phyloP scores from a whole-genome alignment of 164 flowering plant genomes.

The Tetracentron sinense region DNA sequence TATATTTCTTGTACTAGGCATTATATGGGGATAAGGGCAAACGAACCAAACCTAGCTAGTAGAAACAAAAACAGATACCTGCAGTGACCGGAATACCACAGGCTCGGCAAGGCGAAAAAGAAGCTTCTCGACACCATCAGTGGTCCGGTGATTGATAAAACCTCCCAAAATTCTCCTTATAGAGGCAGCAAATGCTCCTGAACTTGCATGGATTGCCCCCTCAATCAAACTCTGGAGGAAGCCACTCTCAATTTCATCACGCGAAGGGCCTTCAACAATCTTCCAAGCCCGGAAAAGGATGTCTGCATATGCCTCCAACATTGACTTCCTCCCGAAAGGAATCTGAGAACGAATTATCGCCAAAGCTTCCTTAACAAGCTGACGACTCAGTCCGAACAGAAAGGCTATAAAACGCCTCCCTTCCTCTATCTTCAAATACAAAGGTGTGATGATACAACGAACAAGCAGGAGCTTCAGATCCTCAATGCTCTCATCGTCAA shows the following conservation, averaged over 20 bases:
- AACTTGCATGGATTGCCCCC: slow-evolving; percentile 66
- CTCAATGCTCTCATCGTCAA: slow-evolving; percentile 90
- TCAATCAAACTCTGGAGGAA: slow-evolving; percentile 80
- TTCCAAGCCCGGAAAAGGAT: slow-evolving; percentile 84
- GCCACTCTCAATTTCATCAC: slow-evolving; percentile 59
- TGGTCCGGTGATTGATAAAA: slow-evolving; percentile 64
- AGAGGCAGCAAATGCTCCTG: slow-evolving; percentile 55
- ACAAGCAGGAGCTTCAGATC: slow-evolving; percentile 76
- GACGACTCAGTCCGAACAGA: slow-evolving; percentile 60
- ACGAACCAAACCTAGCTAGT: not conserved
- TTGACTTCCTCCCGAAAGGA: slow-evolving; percentile 81
- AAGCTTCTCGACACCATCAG: slow-evolving; percentile 78
- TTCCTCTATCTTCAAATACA: slow-evolving; percentile 84
- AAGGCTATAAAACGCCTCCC: slow-evolving; percentile 73
- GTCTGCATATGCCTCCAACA: slow-evolving; percentile 79
- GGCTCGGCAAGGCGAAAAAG: slow-evolving; percentile 88
- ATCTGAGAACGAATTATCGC: slow-evolving; percentile 82
- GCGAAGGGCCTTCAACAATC: slow-evolving; percentile 37
- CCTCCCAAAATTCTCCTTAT: slow-evolving; percentile 81
- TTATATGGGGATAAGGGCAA: not conserved
- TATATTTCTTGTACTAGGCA: too few relatives aligned
- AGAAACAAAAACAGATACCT: slow-evolving; percentile 37
- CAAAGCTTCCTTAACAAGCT: slow-evolving; percentile 68
- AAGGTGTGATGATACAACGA: slow-evolving; percentile 71
- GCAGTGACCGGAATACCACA: slow-evolving; percentile 77